Evolutionary conservation across 108 stramenopile genomes (phyloP), one percentile per base, ranked within the genome.

Genomic region (Nitzschia sp.): DNA sequence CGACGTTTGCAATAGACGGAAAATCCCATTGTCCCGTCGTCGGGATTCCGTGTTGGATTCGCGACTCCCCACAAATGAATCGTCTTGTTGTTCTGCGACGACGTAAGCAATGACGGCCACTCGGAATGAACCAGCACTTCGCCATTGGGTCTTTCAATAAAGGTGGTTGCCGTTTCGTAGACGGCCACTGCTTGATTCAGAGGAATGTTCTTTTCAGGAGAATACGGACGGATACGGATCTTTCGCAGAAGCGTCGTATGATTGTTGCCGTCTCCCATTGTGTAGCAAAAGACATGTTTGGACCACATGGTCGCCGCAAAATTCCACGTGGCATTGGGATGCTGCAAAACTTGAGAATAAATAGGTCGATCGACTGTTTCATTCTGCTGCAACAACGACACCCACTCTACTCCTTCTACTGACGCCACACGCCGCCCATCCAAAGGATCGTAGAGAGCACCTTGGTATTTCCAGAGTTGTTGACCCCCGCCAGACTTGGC

Each of bases 131-230:
- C 74, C 24, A 86, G 46, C 61, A 87, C 57, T 48, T 85, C 74
- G 31, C 63, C 46, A 21, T 74, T 56, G 71, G 80, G 29, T 2
- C 74, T 67, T 25, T 74, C 60, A 54, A 90, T 74, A 66, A 75
- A 87, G n/a, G 92, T 89, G 0, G 79, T 80, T 2, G 87, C 92
- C 27, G 87, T 86, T 73, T 90, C 92, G 61, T 87, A 93, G 1
- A 86, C 63, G 9, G 86, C 77, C 28, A 84, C 70, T 18, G 77
- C 72, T 66, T 93, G 87, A 3, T 76, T 71, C 59, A 81, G 58
- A 26, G 85, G 86, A 53, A 93, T 68, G 9, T 64, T 42, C 61
- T 82, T 78, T 27, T 75, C 51, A 4, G 89, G 89, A 34, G 85
- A 79, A 51, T 76, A 79, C 0, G 87, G 92, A 26, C 89, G 79